Base-by-base conservation (phyloP, 1,139 yeast species). In the Candida buenavistaensis region DNA sequence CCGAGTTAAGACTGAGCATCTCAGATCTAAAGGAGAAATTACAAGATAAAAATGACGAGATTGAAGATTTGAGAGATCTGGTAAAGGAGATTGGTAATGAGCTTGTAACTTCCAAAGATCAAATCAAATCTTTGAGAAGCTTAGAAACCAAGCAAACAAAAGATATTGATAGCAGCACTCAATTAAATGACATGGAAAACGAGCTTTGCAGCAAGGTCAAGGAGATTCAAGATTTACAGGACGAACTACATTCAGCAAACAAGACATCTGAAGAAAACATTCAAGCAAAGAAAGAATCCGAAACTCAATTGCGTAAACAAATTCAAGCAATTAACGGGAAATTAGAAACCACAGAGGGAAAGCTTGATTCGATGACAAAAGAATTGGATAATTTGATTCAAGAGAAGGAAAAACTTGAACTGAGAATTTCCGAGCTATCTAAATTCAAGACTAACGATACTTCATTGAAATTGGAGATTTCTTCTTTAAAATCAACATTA, bases 71-170 rank as follows among this genome's bases (percentile, higher is more conserved):
- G 35, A 73, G 82, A 44, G 96, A 86, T 39, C 83, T 80, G 84
- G 58, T 88, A 32, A 75, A 74, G 45, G 78, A 76, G 33, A 71
- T 88, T 14, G 96, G 96, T 1, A 76, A 83, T 48, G 94, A 86
- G 33, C 64, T 87, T 16, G 94, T 87, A 0, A 62, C 67, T 2
- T 68, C 80, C 0, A 68, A 68, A 40, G 80, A 74, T 26, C 48
- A 65, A 38, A 41, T 64, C 13, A 61, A 64, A 36, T 51, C 45
- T 11, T 46, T 52, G 36, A 52, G 47, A n/a, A n/a, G n/a, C n/a
- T n/a, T n/a, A n/a, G n/a, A n/a, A n/a, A n/a, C n/a, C n/a, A n/a
- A n/a, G n/a, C n/a, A 17, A 7, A 15, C 28, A 24, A 23, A 10
- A n/a, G 26, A 27, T 12, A 9, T 15, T 14, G 13, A 9, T 26